Conservation (phyloP, 495 filamentous ascomycete species). For the Penicillium crystallinum region DNA sequence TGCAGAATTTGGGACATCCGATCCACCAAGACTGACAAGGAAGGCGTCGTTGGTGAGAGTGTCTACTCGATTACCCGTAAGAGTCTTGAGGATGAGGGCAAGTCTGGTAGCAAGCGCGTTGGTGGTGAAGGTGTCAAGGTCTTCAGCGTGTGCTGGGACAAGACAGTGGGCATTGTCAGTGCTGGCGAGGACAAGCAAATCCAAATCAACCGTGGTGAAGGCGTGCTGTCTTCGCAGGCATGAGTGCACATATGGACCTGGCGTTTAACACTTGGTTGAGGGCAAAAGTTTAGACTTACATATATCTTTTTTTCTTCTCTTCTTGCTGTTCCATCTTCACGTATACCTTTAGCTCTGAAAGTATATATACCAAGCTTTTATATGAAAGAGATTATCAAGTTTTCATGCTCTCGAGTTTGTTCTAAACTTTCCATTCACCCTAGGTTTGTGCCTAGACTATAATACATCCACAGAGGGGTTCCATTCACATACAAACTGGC, state of each 20-base stretch:
- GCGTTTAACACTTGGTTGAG: slow-evolving; percentile 30
- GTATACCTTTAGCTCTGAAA: background rate
- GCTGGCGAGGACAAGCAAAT: slow-evolving; percentile 88
- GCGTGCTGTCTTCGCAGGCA: slow-evolving; percentile 37
- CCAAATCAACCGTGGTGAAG: slow-evolving; percentile 74
- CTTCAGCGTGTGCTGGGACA: slow-evolving; percentile 85
- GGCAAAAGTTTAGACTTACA: slow-evolving; percentile 30
- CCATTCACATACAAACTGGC: slow-evolving; percentile 18
- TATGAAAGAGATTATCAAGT: background rate
- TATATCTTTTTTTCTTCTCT: slow-evolving; percentile 11
- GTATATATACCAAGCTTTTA: slow-evolving; percentile 3
- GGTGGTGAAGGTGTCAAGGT: slow-evolving; percentile 83
- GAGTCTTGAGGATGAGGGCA: slow-evolving; percentile 49
- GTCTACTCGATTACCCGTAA: slow-evolving; percentile 78
- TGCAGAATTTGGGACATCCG: slow-evolving; percentile 90
- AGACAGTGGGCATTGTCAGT: slow-evolving; percentile 78
- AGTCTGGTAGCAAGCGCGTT: slow-evolving; percentile 45
- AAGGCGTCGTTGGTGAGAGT: slow-evolving; percentile 66
- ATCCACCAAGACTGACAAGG: slow-evolving; percentile 59
- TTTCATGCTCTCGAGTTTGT: background rate
- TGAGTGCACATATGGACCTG: slow-evolving; percentile 31
- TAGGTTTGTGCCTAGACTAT: slow-evolving; percentile 16
- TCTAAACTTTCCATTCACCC: slow-evolving; percentile 2
- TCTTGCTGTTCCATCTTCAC: slow-evolving; percentile 8
- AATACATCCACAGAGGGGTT: slow-evolving; percentile 27